These are phyloP conservation scores for Neurospora tetrasperma DNA, from an alignment of 495 filamentous ascomycete species.

Conservation along the genomic window DNA sequence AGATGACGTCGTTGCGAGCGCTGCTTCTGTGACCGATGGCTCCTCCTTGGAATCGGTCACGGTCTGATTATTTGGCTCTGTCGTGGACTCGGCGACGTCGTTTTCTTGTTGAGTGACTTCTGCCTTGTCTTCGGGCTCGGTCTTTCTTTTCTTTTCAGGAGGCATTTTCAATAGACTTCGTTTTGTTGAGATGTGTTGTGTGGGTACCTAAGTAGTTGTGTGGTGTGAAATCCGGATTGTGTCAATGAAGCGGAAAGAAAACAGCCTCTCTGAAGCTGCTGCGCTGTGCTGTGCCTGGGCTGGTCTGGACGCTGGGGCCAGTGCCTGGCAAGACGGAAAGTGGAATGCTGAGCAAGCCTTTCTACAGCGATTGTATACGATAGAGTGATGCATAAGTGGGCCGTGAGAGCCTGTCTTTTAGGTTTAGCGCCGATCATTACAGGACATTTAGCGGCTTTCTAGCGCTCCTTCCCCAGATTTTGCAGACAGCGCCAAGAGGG, in stretches of 20 bases:
- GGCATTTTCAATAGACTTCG: constrained; percentile 19
- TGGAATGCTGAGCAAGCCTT: background rate
- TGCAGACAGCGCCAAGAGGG: background rate
- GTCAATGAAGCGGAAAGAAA: background rate
- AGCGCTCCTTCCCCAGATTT: background rate
- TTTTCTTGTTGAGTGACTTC: constrained; percentile 7
- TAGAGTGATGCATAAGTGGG: background rate
- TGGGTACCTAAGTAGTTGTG: background rate
- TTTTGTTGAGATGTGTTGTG: background rate
- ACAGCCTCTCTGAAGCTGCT: background rate
- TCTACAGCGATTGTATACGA: background rate
- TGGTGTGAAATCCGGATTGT: background rate
- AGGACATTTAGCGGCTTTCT: background rate
- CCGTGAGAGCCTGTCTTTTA: background rate
- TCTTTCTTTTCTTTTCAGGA: constrained; percentile 42
- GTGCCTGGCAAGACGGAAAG: background rate
- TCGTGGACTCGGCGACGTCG: constrained; percentile 4
- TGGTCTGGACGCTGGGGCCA: background rate
- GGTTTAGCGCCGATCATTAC: background rate
- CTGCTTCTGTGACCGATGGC: constrained; percentile 1
- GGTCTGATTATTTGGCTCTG: constrained; percentile 3
- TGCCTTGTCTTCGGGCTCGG: constrained; percentile 15
- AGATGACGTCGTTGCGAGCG: constrained; percentile 1
- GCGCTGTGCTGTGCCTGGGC: background rate
- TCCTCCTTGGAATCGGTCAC: constrained; percentile 5